phyloP scores from a whole-genome alignment of 1,139 yeast species.

The Magnusiomyces sp. region DNA sequence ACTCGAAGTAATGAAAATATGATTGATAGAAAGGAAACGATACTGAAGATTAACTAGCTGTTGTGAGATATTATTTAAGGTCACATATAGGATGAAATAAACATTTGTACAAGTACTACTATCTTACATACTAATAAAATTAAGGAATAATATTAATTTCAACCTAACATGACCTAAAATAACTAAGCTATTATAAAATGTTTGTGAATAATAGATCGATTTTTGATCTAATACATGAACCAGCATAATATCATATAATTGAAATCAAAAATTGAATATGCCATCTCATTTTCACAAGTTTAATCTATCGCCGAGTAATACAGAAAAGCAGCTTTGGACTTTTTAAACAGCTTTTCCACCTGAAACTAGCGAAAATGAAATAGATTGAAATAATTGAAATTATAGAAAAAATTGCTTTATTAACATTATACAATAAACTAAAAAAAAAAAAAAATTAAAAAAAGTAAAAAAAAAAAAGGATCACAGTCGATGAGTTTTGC shows the following conservation, averaged over 20 bases:
- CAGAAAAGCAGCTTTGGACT: conserved; percentile 1
- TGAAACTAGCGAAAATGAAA: neutral
- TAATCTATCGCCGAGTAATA: conserved; percentile 8
- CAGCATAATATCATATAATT: neutral
- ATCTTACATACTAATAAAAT: no score
- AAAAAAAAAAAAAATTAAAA: neutral
- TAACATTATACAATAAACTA: no score
- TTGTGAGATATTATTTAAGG: neutral
- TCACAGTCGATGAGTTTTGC: neutral
- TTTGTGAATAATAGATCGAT: no score
- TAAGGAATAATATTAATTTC: no score
- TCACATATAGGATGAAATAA: neutral
- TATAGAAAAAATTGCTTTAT: neutral
- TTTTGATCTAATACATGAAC: neutral
- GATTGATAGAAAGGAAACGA: neutral
- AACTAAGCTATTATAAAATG: no score
- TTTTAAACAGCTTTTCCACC: conserved; percentile 1
- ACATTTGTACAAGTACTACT: neutral
- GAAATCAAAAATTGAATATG: conserved; percentile 3
- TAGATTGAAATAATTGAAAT: neutral
- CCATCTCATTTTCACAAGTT: neutral
- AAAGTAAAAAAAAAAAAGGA: neutral
- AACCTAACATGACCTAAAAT: no score
- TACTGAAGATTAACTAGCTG: neutral
- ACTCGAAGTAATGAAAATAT: neutral